Evolutionary conservation across 768 basidiomycete species (phyloP), one percentile per base, ranked within the genome.

Genomic region (Tubosaeta sp.): DNA sequence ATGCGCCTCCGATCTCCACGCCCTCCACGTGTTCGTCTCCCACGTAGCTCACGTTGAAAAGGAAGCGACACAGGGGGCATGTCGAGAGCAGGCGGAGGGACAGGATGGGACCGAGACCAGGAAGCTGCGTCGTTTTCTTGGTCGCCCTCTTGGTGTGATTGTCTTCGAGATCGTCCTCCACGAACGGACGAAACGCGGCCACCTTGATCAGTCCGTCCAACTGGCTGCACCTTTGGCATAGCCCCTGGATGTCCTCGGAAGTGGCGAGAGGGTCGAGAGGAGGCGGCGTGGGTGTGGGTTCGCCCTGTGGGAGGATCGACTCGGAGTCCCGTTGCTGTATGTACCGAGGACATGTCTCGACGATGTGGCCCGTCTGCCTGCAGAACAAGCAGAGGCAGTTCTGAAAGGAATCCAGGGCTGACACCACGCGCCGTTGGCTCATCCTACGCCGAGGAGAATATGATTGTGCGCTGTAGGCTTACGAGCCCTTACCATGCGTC

Each of bases 301-400:
- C 26, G 25, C 49, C 32, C 8, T 29, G 16, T n/a, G 44, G 38
- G 16, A 13, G 14, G 2, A 35, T 6, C 19, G 22, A 34, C 19
- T 13, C 37, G 14, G 29, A 4, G 16, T 47, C 43, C 19, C 34
- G 46, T 14, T 41, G 16, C 37, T n/a, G 16, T 16, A 35, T 17
- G 26, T 44, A 55, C 27, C 7, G 16, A 26, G 44, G 50, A 29
- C 52, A 50, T 31, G 33, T 26, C 41, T 46, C 31, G 6, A 49
- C 43, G 52, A 51, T 5, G 48, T 63, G 51, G 3, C 61, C 53
- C 2, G 2, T 17, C 39, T 44, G 37, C 35, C 58, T 46, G 26
- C 58, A 57, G 32, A 50, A 11, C 27, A 59, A 31, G 29, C 58
- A 54, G 32, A 63, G 55, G 39, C 34, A 42, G n/a, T 55, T 25